Base-by-base conservation (phyloP, 1,284 basidiomycete species). In the Leccinum colubrinum region DNA sequence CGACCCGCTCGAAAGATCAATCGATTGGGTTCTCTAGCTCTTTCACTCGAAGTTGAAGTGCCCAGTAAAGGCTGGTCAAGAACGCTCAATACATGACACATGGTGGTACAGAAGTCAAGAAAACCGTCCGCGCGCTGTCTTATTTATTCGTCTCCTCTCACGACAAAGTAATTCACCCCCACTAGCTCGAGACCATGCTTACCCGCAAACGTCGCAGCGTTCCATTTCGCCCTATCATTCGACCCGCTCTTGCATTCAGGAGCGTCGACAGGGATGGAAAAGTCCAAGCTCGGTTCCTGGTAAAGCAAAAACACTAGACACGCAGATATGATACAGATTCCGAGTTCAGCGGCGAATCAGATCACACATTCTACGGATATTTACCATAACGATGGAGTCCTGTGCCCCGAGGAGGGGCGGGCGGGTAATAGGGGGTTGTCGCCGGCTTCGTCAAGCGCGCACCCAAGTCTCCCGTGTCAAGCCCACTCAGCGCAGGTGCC, bases 331-430 rank as follows among this genome's bases (percentile, higher is more conserved):
- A 46, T 8, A 46, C 43, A 20, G 43, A 46, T 46, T 20, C 17
- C n/a, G 22, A 55, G 12, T 51, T 51, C 6, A n/a, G 22, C 15
- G 15, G 7, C 7, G 20, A 51, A 9, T 30, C n/a, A 53, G 27
- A 48, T 12, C 41, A 3, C 3, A 3, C 39, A 41, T 8, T 30
- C 12, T 2, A 9, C 4, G 20, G 22, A 51, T 0, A 25, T 77
- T 65, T 50, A 87, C 86, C 79, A 64, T 88, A 88, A 65, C 86
- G 77, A 65, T 88, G 87, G 11, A 80, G 66, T 0, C 85, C 86
- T 15, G 82, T 83, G 7, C 80, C 82, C 2, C 80, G 78, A 15
- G 81, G 80, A 9, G 87, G 87, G 5, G 80, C 80, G 8, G 87
- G 86, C 4, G 85, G 79, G 9, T 80, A 75, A 67, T 88, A 89